Percentiles rank a stretch among this genome's conserved stretches.
phyloP scores from a whole-genome alignment of 768 basidiomycete species.

The Hericium alpestre region DNA sequence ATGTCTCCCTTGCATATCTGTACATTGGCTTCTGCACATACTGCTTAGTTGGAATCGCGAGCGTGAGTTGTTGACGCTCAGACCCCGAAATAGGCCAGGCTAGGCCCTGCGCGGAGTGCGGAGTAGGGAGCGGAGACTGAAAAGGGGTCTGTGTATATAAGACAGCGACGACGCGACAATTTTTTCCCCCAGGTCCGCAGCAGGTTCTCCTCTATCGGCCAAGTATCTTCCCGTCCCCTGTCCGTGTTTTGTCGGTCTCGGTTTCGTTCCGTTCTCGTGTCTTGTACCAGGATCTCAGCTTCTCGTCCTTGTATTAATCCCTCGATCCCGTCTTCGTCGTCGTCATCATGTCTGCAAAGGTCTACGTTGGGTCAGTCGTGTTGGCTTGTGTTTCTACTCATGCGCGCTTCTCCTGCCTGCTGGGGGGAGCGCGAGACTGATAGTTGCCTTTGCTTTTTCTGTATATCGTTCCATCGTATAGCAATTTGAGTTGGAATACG shows the following conservation, averaged over 20 bases:
- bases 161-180: background rate
- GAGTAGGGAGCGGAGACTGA: conserved; percentile 41
- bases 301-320: conserved; percentile 14
- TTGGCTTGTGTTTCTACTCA: conserved; percentile 35
- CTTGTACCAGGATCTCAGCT: background rate
- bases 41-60: conserved; percentile 3
- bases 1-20: background rate
- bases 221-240: conserved; percentile 11
- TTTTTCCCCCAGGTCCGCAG: conserved; percentile 4
- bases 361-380: conserved; percentile 91
- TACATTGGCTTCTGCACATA: conserved; percentile 1
- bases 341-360: conserved; percentile 65
- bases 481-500: conserved; percentile 94
- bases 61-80: too few relatives aligned
- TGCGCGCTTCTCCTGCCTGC: conserved; percentile 35
- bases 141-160: conserved; percentile 34
- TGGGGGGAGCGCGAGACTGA: conserved; percentile 33
- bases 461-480: conserved; percentile 29
- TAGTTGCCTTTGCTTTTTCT: conserved; percentile 29
- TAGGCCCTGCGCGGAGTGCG: conserved; percentile 2
- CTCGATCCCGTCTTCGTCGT: conserved; percentile 21
- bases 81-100: too few relatives aligned
- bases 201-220: conserved; percentile 2
- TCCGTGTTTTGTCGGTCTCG: conserved; percentile 11
- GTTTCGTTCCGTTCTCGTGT: conserved; percentile 14